Base-by-base conservation (phyloP, 768 basidiomycete species). In the Psilocybe cubensis region DNA sequence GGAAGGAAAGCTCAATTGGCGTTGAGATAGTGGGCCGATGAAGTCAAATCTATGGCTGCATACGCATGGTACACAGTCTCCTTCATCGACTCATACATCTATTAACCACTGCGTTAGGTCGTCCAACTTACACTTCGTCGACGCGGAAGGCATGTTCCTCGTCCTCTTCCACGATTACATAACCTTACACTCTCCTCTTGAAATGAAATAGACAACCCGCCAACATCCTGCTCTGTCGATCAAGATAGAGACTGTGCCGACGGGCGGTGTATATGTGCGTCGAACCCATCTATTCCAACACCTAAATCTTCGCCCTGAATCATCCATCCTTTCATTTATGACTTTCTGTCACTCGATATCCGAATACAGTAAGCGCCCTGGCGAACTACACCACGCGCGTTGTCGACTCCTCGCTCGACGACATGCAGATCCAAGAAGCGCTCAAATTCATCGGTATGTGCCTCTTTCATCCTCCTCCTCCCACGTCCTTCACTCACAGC, bases 331-430 rank as follows among this genome's bases (percentile, higher is more conserved):
- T n/a, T n/a, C n/a, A n/a, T n/a, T n/a, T n/a, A n/a, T n/a, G n/a
- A n/a, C n/a, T n/a, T n/a, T n/a, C n/a, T n/a, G n/a, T n/a, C n/a
- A n/a, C n/a, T n/a, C n/a, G n/a, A n/a, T n/a, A n/a, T n/a, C n/a
- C n/a, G n/a, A n/a, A n/a, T n/a, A n/a, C n/a, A 84, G 83, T 84
- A 54, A 77, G 74, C 31, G 83, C 83, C 24, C 84, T 84, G 58
- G 79, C 83, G 1, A 85, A 84, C 66, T 84, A 84, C 63, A 86
- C 83, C 3, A 73, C 68, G 12, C 79, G 82, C 11, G 75, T 83
- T 18, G 71, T 75, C 10, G 68, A 81, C 49, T 74, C 77, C 4
- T 66, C 70, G 4, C 72, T 84, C 20, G 73, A 72, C 35, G 70
- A 70, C 5, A 63, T 69, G 1, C 81, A 84, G 61, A 65, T 70